Evolutionary conservation across 148 eudicot species (phyloP), one percentile per base, ranked within the genome.

Genomic region (Vaccinium myrtillus): DNA sequence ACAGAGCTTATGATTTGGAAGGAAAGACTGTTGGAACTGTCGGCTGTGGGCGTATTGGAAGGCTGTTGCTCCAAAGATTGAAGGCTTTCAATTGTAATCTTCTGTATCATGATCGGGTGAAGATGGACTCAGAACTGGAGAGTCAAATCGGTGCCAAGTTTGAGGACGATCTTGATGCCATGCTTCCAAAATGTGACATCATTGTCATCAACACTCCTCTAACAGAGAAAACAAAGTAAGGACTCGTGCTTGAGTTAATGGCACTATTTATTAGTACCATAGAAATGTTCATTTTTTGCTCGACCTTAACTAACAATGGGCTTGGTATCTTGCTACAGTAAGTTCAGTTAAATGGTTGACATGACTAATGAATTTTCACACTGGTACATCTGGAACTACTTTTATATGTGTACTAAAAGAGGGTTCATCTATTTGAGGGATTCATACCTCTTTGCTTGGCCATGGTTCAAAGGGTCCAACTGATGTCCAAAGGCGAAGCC

Each of bases 171-270:
- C 92, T 97, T 51, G 96, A 92, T 55, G 86, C 84, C 81, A 97
- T 97, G 99, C 98, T 97, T 63, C 96, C 98, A 8, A 95, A 97
- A 87, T 97, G 99, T 91, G 99, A 97, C 87, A 90, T 97, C 39
- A 51, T 97, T 84, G 99, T 97, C 86, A 90, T 95, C 83, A 97
- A 97, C 87, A 95, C 86, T 55, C 99, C 99, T 77, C 92, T 97
- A 6, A 97, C 99, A 0, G 98, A 97, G 82, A 97, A 95, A 90
- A 97, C 99, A 63, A 95, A 89, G 99, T 94, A 86, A 85, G 87
- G 23, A 48, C 25, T 75, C 19, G 19, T 51, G 27, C 19, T 53
- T 9, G 71, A 8, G n/a, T 43, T 67, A 36, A 71, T 27, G 8
- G 56, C 51, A 2, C 27, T 50, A 48, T 48, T 12, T 8, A 27